A percentile compares a stretch with the other conserved stretches of the same genome.
Evolutionary conservation across 208 protist species (phyloP).

Genomic region (Histomonas meleagridis): DNA sequence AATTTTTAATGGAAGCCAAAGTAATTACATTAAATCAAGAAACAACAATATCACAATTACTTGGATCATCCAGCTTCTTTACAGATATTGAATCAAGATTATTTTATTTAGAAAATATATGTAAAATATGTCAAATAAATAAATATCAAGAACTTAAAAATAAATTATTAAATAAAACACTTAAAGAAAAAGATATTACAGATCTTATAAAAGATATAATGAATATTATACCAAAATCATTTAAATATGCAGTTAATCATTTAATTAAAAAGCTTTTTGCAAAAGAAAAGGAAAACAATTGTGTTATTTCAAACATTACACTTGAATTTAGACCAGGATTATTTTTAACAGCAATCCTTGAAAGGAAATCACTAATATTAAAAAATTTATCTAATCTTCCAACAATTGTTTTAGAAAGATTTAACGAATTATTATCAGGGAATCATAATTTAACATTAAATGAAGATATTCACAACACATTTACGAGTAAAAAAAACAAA

Average conservation of each 20-base stretch:
- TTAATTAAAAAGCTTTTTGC: too few species aligned
- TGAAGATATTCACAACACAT: neutral
- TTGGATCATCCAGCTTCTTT: neutral
- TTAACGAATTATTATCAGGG: neutral
- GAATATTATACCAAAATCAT: too few species aligned
- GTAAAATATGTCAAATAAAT: too few species aligned
- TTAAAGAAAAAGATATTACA: too few species aligned
- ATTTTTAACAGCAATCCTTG: neutral
- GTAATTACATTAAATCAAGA: neutral
- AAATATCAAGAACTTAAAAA: too few species aligned
- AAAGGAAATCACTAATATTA: neutral
- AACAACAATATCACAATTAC: neutral
- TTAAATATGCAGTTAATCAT: too few species aligned
- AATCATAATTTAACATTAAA: neutral
- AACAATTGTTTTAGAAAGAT: conserved; percentile 1
- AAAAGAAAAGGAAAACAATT: too few species aligned
- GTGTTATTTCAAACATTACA: neutral
- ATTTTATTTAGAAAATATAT: too few species aligned
- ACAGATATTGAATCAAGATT: too few species aligned
- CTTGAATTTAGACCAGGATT: neutral
- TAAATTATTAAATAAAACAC: too few species aligned
- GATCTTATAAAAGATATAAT: too few species aligned
- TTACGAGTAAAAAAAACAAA: neutral
- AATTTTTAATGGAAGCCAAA: neutral
- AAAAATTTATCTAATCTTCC: neutral